Percentiles rank a stretch among this genome's conserved stretches.
phyloP scores from a whole-genome alignment of 495 filamentous ascomycete species.

The Tuber calosporum region DNA sequence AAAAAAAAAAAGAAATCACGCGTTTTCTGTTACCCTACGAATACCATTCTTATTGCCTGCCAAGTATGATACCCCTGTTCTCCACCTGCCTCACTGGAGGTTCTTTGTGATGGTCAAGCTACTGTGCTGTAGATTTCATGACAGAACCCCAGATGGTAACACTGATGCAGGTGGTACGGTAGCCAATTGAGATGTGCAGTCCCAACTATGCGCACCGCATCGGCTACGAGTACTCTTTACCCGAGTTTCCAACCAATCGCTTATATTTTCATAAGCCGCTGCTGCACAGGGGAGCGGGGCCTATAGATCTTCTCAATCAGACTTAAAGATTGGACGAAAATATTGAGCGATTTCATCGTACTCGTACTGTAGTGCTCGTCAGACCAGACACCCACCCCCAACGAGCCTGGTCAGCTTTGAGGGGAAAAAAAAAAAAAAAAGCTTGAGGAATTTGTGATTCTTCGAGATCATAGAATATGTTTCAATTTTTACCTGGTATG shows the following conservation, averaged over 20 bases:
- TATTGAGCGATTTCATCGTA: not conserved
- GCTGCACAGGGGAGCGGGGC: not conserved
- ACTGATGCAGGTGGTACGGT: not conserved
- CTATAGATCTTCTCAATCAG: not conserved
- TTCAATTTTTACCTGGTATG: not conserved
- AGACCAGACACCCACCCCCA: not conserved
- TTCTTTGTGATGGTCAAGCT: not conserved
- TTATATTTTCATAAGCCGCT: not conserved
- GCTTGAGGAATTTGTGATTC: not conserved
- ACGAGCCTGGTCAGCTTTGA: not conserved
- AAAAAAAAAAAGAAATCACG: no score
- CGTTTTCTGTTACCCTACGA: no score
- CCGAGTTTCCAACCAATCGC: not conserved
- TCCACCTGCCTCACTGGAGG: no score
- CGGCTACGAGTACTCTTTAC: not conserved
- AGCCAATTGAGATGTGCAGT: not conserved
- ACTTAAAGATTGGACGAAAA: not conserved
- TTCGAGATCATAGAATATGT: not conserved
- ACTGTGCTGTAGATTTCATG: not conserved
- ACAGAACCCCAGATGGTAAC: not conserved
- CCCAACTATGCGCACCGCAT: not conserved
- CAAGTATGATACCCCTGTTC: not conserved
- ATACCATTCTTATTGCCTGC: not conserved
- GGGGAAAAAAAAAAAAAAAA: not conserved
- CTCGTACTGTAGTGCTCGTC: no score